Conservation (phyloP, 2,329 filamentous ascomycete genomes). For the Trichoderma afroharzianum region DNA sequence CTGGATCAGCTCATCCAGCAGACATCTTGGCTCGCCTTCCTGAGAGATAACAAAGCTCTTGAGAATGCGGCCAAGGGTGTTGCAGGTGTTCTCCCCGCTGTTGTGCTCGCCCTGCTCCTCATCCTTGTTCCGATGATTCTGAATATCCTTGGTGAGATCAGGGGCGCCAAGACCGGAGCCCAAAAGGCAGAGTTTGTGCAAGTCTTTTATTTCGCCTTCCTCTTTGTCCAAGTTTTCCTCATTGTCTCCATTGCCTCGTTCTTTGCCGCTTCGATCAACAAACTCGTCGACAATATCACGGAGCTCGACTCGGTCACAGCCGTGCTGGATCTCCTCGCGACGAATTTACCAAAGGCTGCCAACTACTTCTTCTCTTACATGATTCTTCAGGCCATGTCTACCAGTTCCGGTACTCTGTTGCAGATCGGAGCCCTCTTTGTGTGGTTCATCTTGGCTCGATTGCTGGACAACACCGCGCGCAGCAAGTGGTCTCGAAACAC, state of each 20-base stretch:
- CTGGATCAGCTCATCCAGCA: conserved; percentile 64
- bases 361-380: conserved; percentile 99
- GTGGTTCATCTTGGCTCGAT: conserved; percentile 77
- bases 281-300: conserved; percentile 53
- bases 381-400: conserved; percentile 87
- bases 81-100: conserved; percentile 81
- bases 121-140: conserved; percentile 79
- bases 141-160: conserved; percentile 65
- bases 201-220: conserved; percentile 86
- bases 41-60: conserved; percentile 56
- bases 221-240: conserved; percentile 93
- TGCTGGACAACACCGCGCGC: conserved; percentile 76
- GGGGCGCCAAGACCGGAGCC: conserved; percentile 79
- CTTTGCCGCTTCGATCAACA: conserved; percentile 59
- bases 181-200: conserved; percentile 81
- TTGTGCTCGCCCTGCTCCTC: conserved; percentile 73
- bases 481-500: conserved; percentile 87
- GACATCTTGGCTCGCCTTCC: conserved; percentile 67
- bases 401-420: conserved; percentile 82
- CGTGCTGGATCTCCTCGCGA: conserved; percentile 68
- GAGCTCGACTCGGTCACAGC: conserved; percentile 53
- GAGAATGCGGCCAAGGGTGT: conserved; percentile 61
- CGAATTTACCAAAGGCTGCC: conserved; percentile 77
- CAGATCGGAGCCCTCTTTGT: conserved; percentile 75
- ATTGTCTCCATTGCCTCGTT: conserved; percentile 84